Base-by-base conservation (phyloP, 257 asterid species). In the Cordia subcordata region DNA sequence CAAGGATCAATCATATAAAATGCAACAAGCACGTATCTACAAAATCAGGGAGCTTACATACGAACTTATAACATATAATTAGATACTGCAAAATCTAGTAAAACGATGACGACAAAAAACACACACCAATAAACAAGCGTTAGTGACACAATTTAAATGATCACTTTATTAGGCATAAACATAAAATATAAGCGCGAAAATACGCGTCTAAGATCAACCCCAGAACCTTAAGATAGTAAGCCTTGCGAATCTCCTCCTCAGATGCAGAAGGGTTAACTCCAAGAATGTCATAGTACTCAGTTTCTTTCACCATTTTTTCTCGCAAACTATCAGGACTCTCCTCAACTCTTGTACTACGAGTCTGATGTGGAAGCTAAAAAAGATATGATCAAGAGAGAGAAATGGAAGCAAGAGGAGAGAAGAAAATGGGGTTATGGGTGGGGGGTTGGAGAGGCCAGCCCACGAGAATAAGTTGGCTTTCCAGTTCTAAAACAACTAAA, bases 141-240 rank as follows among this genome's bases (percentile, higher is more conserved):
- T n/a, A n/a, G n/a, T n/a, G n/a, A n/a, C n/a, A n/a, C n/a, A 27
- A 27, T 6, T 27, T 27, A 6, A 27, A 27, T 27, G 3, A 27
- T 27, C 35, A 27, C 3, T 1, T 27, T 42, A 1, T 3, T 8
- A 5, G n/a, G 11, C 1, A 49, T 14, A 12, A 16, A 49, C 27
- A 13, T 47, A 17, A 19, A 8, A 16, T 2, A 15, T 5, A 15
- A 8, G 33, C 50, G 8, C 20, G 15, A 11, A 15, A 14, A 49
- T 47, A 17, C 13, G 37, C 21, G 20, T 22, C 0, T 13, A n/a
- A 21, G 6, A 33, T 38, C 13, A 5, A 5, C 62, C 52, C 49
- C 15, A 66, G 10, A 23, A 90, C 98, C 98, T 88, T 91, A n/a
- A 83, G 81, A 69, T 88, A 91, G 64, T 85, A 91, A 16, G 94